Conservation (phyloP, 306 rosid species). For the Vachellia collinsii region DNA sequence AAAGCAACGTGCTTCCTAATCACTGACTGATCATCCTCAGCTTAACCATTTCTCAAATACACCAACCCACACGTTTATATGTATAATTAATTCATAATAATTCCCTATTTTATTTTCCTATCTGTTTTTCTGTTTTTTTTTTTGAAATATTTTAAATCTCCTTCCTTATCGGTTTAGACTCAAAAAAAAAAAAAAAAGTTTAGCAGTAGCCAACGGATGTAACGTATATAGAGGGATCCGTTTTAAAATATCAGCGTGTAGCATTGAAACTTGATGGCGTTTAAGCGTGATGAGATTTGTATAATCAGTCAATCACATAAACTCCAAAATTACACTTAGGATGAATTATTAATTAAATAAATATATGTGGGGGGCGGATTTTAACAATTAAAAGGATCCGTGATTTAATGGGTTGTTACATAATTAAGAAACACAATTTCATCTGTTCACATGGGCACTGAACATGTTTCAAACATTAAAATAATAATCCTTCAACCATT, state of each 20-base stretch:
- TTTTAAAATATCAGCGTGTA: too few relatives aligned
- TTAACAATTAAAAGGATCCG: not conserved
- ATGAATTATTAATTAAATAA: too few relatives aligned
- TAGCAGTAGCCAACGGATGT: too few relatives aligned
- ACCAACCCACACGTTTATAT: not conserved
- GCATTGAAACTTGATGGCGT: too few relatives aligned
- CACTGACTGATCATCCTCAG: not conserved
- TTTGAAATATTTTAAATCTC: too few relatives aligned
- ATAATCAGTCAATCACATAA: not conserved
- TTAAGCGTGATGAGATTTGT: too few relatives aligned
- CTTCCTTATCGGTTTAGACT: too few relatives aligned
- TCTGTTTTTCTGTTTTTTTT: too few relatives aligned
- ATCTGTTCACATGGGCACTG: conserved; percentile 33
- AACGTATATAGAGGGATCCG: too few relatives aligned
- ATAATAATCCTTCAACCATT: not conserved
- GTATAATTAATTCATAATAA: too few relatives aligned
- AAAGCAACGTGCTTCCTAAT: not conserved
- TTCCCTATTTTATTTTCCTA: too few relatives aligned
- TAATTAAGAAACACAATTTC: conserved; percentile 6
- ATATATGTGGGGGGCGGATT: not conserved
- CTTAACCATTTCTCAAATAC: not conserved
- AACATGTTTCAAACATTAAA: not conserved
- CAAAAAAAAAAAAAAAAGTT: too few relatives aligned
- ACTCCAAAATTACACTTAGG: not conserved
- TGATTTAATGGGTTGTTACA: not conserved